These are phyloP conservation scores for Ophiostoma angusticollis DNA, from an alignment of 2,329 filamentous ascomycete species.

Conservation along the genomic window DNA sequence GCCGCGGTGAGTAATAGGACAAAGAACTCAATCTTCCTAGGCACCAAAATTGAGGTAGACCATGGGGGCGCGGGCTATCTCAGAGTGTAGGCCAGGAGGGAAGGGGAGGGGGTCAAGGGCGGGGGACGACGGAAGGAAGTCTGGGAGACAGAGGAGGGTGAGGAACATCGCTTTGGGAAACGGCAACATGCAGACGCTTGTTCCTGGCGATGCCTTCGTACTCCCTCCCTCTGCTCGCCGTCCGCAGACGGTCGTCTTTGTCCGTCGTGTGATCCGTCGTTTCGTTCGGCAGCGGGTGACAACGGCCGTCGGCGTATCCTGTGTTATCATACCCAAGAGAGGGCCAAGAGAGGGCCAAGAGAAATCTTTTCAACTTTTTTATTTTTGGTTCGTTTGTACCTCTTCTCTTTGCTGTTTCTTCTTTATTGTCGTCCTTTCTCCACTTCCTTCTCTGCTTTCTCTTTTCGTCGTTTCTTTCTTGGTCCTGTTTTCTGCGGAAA, in stretches of 20 bases:
- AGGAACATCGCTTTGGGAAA: background rate
- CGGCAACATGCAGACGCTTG: background rate
- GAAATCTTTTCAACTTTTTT: slow-evolving; percentile 10
- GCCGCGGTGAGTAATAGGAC: slow-evolving; percentile 58
- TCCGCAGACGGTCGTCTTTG: no score
- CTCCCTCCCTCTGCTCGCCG: no score
- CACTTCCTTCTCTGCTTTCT: slow-evolving; percentile 6
- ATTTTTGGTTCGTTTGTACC: slow-evolving; percentile 6
- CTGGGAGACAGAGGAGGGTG: background rate
- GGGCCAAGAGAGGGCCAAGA: no score
- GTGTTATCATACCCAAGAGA: no score
- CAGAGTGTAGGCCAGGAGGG: slow-evolving; percentile 68
- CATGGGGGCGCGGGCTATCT: slow-evolving; percentile 55
- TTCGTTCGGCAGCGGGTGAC: no score
- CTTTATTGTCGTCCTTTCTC: slow-evolving; percentile 1
- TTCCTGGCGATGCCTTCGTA: no score
- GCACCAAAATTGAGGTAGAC: slow-evolving; percentile 74
- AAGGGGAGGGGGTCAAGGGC: slow-evolving; percentile 5
- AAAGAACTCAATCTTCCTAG: slow-evolving; percentile 53
- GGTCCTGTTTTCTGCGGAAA: slow-evolving; percentile 3
- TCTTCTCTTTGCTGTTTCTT: slow-evolving; percentile 1
- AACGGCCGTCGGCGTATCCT: background rate
- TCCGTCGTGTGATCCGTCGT: no score
- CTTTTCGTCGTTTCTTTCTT: slow-evolving; percentile 3
- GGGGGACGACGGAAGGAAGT: background rate